Evolutionary conservation across 1,284 basidiomycete genomes (phyloP).

Genomic region (Testicularia cyperi): DNA sequence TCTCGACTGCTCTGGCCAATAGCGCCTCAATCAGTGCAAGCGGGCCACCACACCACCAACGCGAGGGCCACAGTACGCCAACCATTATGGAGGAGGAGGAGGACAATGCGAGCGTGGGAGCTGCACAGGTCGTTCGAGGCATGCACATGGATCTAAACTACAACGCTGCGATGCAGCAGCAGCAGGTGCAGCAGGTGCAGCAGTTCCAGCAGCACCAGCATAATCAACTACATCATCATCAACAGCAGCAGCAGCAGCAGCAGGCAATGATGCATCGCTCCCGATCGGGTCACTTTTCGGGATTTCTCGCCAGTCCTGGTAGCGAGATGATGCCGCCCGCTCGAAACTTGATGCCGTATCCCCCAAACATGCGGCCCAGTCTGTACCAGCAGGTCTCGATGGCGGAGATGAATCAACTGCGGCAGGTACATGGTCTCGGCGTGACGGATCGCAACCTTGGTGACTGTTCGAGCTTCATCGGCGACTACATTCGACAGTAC

Average conservation of each 20-base stretch:
- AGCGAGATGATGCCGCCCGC: conserved; percentile 15
- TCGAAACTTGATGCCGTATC: conserved; percentile 26
- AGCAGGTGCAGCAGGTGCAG: conserved; percentile 3
- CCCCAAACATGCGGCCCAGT: conserved; percentile 37
- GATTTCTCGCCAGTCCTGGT: conserved; percentile 2
- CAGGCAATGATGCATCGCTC: conserved; percentile 18
- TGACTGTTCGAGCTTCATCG: conserved; percentile 46
- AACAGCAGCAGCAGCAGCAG: conserved; percentile 5
- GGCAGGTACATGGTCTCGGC: conserved; percentile 20
- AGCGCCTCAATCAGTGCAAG: conserved; percentile 34
- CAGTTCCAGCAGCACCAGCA: conserved; percentile 1
- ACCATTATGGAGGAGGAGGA: conserved; percentile 55
- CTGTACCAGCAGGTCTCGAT: conserved; percentile 46
- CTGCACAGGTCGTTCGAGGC: conserved; percentile 5
- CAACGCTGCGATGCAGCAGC: no score
- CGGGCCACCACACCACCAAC: conserved; percentile 6
- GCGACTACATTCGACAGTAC: conserved; percentile 64
- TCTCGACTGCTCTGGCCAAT: conserved; percentile 43
- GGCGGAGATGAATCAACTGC: conserved; percentile 31
- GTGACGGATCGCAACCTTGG: conserved; percentile 28
- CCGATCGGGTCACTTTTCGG: conserved; percentile 16
- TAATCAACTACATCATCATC: conserved; percentile 2
- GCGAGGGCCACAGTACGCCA: conserved; percentile 45
- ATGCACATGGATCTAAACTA: no score
- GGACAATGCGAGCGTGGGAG: conserved; percentile 3